Evolutionary conservation across 2,329 filamentous ascomycete species (phyloP), one percentile per base, ranked within the genome.

Genomic region (Verticillium klebahnii): DNA sequence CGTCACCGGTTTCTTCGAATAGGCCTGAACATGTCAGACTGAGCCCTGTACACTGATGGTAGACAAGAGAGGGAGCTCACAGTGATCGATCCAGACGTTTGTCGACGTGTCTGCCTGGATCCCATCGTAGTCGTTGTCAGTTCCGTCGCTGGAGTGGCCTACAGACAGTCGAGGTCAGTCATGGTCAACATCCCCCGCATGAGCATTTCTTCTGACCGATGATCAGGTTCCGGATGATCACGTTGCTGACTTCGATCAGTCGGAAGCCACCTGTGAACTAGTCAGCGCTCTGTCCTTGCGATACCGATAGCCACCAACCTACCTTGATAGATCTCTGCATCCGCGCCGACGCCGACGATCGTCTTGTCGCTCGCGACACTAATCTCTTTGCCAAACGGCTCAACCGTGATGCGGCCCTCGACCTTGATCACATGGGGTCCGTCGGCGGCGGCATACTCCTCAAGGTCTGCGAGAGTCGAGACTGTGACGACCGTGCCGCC

Each of bases 361-460:
- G 67, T 67, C 65, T 67, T 68, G 62, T 65, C 67, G 62, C 58
- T 66, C 40, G 60, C 55, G 23, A 63, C 66, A 50, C 61, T 60
- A 54, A 70, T 62, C n/a, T 69, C 68, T 14, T 65, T 67, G 14
- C 68, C 67, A 34, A 65, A 64, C 1, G 67, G 68, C 0, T 56
- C 63, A 11, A 70, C 62, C 5, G 67, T 67, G 50, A 70, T 70
- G 1, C 57, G 66, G 3, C 68, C 68, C 54, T 63, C 63, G 8
- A 70, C 62, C 25, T 69, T 69, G 56, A 70, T 68, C 23, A 69
- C 67, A n/a, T 67, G 66, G 31, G 66, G 67, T 17, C 64, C 68
- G 14, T 63, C 61, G 0, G 60, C 64, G 2, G 57, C 60, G 17
- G 68, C 67, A 14, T 70, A 70, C 29, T 64, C 65, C 23, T 66